Evolutionary conservation across 805 yeast genomes (phyloP).

Genomic region (Metschnikowia peoriensis): DNA sequence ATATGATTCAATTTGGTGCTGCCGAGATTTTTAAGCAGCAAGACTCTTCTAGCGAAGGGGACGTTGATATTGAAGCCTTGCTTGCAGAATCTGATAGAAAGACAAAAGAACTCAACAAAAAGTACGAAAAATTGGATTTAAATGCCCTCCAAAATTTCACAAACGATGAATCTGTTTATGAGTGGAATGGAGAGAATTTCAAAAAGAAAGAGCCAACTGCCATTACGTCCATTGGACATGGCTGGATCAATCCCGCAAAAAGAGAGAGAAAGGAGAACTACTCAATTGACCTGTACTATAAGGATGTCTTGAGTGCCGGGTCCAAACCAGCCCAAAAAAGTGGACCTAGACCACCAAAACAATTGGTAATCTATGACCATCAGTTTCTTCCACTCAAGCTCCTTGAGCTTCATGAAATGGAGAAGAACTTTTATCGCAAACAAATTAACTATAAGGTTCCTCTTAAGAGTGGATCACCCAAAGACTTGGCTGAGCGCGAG

Average conservation of each 20-base stretch:
- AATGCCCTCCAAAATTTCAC: conserved; percentile 78
- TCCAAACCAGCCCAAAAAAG: conserved; percentile 37
- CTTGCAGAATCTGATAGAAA: conserved; percentile 60
- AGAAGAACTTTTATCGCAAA: conserved; percentile 72
- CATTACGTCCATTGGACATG: conserved; percentile 49
- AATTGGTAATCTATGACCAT: conserved; percentile 79
- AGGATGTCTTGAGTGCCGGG: conserved; percentile 74
- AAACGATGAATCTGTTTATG: conserved; percentile 67
- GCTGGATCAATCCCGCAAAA: conserved; percentile 84
- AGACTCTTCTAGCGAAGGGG: conserved; percentile 40
- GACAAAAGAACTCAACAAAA: conserved; percentile 58
- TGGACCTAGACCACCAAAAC: conserved; percentile 83
- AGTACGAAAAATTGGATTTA: conserved; percentile 65
- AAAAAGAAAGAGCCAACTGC: conserved; percentile 53
- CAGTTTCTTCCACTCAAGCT: conserved; percentile 85
- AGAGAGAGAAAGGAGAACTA: conserved; percentile 83
- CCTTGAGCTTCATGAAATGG: conserved; percentile 74
- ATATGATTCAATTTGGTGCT: conserved; percentile 85
- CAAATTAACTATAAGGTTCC: conserved; percentile 65
- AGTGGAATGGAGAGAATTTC: conserved; percentile 86
- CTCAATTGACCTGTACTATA: conserved; percentile 82
- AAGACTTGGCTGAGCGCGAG: conserved; percentile 32
- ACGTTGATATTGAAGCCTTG: conserved; percentile 58
- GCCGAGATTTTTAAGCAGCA: conserved; percentile 52
- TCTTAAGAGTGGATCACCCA: conserved; percentile 51